Evolutionary conservation across 2,329 filamentous ascomycete species (phyloP), one percentile per base, ranked within the genome.

Genomic region (Penicillium glabrum): DNA sequence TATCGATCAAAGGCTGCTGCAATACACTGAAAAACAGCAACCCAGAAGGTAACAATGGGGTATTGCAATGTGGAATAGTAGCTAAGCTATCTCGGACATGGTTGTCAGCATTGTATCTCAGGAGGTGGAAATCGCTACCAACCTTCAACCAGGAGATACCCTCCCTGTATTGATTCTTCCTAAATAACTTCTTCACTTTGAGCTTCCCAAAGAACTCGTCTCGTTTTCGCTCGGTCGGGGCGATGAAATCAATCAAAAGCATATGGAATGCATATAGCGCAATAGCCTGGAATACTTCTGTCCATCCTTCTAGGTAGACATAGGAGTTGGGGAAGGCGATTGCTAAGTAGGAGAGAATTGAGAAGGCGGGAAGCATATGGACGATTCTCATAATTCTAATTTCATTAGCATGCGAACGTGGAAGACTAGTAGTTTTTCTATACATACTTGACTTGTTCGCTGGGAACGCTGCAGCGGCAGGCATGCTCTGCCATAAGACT

Each of bases 241-340:
- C 74, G 5, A 80, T 64, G 48, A 73, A 79, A 45, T 77, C 76
- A 61, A 74, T 77, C 5, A 62, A 49, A 9, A 62, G 70, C 10
- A 80, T 67, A 58, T 79, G 78, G 61, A 80, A 80, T 11, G 70
- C 69, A n/a, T 70, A 72, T 1, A 82, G 63, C 10, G 77, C 75
- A 27, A 77, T 63, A 5, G 72, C 66, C 64, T 81, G 73, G 56
- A 75, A 70, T 6, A 77, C 57, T 23, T 76, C 72, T 24, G 75
- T 62, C 65, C 75, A 75, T 3, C 75, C 70, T 29, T 70, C 62
- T 13, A 80, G 56, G 59, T 80, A 81, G 44, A 76, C 68, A 45
- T 75, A 72, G 2, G 71, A 62, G 23, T 69, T 65, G 2, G 77
- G 75, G 37, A 73, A 74, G 52, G 66, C 67, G 19, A 80, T 69